Evolutionary conservation across 2,329 filamentous ascomycete genomes (phyloP), one percentile per base, ranked within the genome.

Genomic region (Penicillium sp.): DNA sequence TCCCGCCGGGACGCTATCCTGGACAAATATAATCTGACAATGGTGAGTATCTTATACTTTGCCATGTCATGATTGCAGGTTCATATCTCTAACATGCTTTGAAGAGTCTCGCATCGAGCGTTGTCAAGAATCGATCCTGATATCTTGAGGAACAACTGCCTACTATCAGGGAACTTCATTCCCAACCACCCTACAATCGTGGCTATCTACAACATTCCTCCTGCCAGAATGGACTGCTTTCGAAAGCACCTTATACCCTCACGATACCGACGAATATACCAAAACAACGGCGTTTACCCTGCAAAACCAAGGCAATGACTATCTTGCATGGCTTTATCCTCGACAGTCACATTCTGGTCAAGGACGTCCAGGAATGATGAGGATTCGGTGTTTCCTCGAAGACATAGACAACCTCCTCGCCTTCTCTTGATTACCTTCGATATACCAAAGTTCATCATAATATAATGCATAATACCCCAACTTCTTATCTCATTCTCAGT

Each of bases 1-100:
- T 65, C 48, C 55, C 60, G 39, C 44, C 52, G 10, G 55, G 59
- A 14, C 55, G 57, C 30, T 61, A 56, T 51, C 58, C 55, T 2
- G 61, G 62, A 1, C 61, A 64, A 38, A 1, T 9, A 8, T 16
- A 49, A n/a, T 23, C 27, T 18, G 34, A 9, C 30, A 39, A 50
- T 29, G 18, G 51, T 54, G 18, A 50, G 46, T 40, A 39, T 19
- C 32, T 34, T 10, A 35, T 48, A 13, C n/a, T 38, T 29, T 19
- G 7, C 27, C 16, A 18, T 14, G 23, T 9, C 14, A 26, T 49
- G 10, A 6, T 3, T 11, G 32, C 27, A 18, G 2, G 16, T 16
- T 16, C 6, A 2, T 11, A 4, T 35, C n/a, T 19, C 35, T 47
- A 40, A 47, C 29, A 7, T 16, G 4, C 4, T 19, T n/a, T 26